phyloP scores from a whole-genome alignment of 1,284 basidiomycete genomes.

The Entoloma clypeatum region DNA sequence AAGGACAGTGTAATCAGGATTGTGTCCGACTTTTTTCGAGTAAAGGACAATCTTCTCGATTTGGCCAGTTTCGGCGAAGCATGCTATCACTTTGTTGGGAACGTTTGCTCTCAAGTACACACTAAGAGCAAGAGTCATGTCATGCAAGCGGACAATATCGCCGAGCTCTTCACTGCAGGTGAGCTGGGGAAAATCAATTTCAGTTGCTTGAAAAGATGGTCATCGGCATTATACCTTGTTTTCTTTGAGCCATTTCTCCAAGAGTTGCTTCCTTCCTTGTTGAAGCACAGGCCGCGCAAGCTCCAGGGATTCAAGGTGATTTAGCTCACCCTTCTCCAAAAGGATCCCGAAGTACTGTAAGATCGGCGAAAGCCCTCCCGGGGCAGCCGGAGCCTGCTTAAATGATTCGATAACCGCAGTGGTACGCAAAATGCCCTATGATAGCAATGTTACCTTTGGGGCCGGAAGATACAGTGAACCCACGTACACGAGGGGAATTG shows the following conservation, averaged over 20 bases:
- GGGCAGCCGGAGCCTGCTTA: conserved; percentile 89
- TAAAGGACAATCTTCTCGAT: conserved; percentile 98
- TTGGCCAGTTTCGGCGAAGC: conserved; percentile 98
- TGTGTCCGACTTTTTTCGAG: conserved; percentile 96
- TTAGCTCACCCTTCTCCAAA: conserved; percentile 96
- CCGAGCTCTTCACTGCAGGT: conserved; percentile 99
- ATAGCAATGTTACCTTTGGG: conserved; percentile 13
- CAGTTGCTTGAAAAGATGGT: conserved; percentile 3
- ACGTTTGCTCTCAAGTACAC: conserved; percentile 98
- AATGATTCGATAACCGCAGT: conserved; percentile 96
- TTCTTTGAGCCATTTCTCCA: conserved; percentile 99
- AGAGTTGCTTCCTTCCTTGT: conserved; percentile 94
- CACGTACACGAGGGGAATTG: conserved; percentile 84
- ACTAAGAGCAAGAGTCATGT: conserved; percentile 98
- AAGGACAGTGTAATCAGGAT: conserved; percentile 92
- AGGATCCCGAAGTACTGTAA: conserved; percentile 98
- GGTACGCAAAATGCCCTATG: conserved; percentile 94
- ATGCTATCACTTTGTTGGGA: conserved; percentile 98
- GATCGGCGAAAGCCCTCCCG: conserved; percentile 93
- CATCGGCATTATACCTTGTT: conserved; percentile 68
- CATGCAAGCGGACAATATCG: conserved; percentile 92
- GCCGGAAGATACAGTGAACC: background rate
- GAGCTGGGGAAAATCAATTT: conserved; percentile 50
- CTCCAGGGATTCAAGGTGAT: conserved; percentile 95
- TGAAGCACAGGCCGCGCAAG: conserved; percentile 94